Evolutionary conservation across 176 grass and related monocot genomes (phyloP), one percentile per base, ranked within the genome.

Genomic region (Neostapfia colusana): DNA sequence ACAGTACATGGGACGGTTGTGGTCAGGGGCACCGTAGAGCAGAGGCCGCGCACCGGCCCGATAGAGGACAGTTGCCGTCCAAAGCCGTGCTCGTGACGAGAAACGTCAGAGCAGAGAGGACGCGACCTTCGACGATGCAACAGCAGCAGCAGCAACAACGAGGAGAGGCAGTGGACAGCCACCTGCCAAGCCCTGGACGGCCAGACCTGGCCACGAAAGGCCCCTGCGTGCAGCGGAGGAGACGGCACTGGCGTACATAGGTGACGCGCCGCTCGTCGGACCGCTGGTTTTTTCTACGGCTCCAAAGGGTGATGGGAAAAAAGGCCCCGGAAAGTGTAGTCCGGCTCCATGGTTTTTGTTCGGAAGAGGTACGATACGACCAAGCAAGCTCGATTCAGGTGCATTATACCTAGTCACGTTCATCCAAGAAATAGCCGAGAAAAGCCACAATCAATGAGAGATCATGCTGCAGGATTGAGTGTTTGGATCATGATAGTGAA

Each of bases 1-100:
- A n/a, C n/a, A n/a, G n/a, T 45, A 36, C 51, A 71, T 71, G 45
- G 18, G 45, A 14, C 28, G 46, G 69, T 72, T 72, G 27, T 34
- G 27, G 12, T 10, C 41, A 43, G 41, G 25, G 24, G 41, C n/a
- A n/a, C n/a, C n/a, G n/a, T n/a, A n/a, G n/a, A n/a, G n/a, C n/a
- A n/a, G n/a, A n/a, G n/a, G n/a, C n/a, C n/a, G n/a, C n/a, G n/a
- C n/a, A n/a, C n/a, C n/a, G 40, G 1, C 16, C 49, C 13, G 11
- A 2, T 2, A 4, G 10, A 7, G 2, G 12, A 2, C 11, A 26
- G 27, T 34, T 12, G 16, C 8, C 6, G 7, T n/a, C 11, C 43
- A 63, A 63, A 37, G 61, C 28, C 16, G 16, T 31, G 61, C 13
- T 36, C 8, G 16, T 48, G 48, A 51, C 6, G 31, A 10, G 69